Evolutionary conservation across 805 yeast genomes (phyloP).

Genomic region (Kodamaea hsintzibuensis): DNA sequence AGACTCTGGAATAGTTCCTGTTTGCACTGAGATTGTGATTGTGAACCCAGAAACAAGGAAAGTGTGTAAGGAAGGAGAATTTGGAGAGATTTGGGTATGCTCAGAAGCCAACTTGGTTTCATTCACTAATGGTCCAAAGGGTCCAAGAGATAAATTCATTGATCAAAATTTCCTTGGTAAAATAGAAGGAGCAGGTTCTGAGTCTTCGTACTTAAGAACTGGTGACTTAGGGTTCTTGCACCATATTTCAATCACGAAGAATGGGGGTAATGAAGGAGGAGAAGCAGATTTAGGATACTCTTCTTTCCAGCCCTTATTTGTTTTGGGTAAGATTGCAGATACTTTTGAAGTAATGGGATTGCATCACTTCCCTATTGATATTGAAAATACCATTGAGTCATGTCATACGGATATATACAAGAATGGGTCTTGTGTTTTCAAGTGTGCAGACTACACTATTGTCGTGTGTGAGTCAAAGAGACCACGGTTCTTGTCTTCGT

Average conservation of each 20-base stretch:
- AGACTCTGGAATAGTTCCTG: conserved; percentile 96
- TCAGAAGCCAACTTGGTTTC: conserved; percentile 78
- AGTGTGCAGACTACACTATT: conserved; percentile 76
- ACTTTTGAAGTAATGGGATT: conserved; percentile 91
- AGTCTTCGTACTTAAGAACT: conserved; percentile 70
- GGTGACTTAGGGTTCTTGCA: conserved; percentile 95
- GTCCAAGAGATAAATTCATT: conserved; percentile 53
- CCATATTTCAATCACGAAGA: conserved; percentile 53
- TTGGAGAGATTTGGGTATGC: conserved; percentile 96
- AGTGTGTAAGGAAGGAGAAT: conserved; percentile 84
- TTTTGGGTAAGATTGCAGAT: conserved; percentile 79
- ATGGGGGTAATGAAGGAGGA: conserved; percentile 21
- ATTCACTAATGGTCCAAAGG: conserved; percentile 55
- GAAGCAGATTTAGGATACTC: conserved; percentile 23
- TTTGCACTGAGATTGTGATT: conserved; percentile 88
- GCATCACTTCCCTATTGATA: conserved; percentile 85
- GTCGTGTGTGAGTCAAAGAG: conserved; percentile 68
- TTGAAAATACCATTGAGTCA: conserved; percentile 55
- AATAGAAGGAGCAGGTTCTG: conserved; percentile 61
- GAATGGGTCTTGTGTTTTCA: conserved; percentile 65
- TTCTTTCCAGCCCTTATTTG: conserved; percentile 74
- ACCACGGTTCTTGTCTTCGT: conserved; percentile 56
- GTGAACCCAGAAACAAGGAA: conserved; percentile 89
- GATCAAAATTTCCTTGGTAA: conserved; percentile 58
- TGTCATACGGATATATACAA: conserved; percentile 59